A percentile compares a stretch with the other conserved stretches of the same genome.
Evolutionary conservation across 176 grass and related monocot genomes (phyloP).

Genomic region (Rhynchospora breviuscula): DNA sequence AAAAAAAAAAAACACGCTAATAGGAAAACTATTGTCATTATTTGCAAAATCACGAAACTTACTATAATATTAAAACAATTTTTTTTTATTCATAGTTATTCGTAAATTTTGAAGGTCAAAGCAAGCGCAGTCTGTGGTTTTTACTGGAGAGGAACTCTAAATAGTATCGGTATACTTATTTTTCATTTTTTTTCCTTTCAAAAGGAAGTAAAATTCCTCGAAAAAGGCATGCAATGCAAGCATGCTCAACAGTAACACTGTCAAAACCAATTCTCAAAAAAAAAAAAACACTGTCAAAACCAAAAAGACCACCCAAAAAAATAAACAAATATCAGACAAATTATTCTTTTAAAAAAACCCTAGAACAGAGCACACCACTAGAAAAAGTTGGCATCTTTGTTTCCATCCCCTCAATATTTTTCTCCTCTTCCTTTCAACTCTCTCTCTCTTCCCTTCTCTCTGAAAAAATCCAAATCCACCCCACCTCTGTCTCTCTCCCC

Average conservation of each 20-base stretch:
- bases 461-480: slow-evolving; percentile 19
- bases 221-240: slow-evolving; percentile 16
- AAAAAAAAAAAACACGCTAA: background rate
- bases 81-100: background rate
- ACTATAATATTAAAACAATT: background rate
- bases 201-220: background rate
- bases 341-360: slow-evolving; percentile 12
- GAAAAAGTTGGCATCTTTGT: slow-evolving; percentile 29
- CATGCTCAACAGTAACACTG: slow-evolving; percentile 23
- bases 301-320: background rate
- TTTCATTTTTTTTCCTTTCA: background rate
- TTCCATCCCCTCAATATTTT: slow-evolving; percentile 23
- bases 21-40: background rate
- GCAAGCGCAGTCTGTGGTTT: background rate
- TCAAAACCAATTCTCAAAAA: slow-evolving; percentile 14
- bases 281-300: slow-evolving; percentile 17
- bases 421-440: slow-evolving; percentile 19
- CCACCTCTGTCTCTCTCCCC: slow-evolving; percentile 9
- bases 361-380: slow-evolving; percentile 29
- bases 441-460: background rate
- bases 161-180: background rate
- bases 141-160: background rate
- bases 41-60: background rate
- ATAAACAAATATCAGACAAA: slow-evolving; percentile 6
- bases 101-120: background rate